These are phyloP conservation scores for Teratosphaeria gauchensis DNA, from an alignment of 2,329 filamentous ascomycete species.

Conservation along the genomic window DNA sequence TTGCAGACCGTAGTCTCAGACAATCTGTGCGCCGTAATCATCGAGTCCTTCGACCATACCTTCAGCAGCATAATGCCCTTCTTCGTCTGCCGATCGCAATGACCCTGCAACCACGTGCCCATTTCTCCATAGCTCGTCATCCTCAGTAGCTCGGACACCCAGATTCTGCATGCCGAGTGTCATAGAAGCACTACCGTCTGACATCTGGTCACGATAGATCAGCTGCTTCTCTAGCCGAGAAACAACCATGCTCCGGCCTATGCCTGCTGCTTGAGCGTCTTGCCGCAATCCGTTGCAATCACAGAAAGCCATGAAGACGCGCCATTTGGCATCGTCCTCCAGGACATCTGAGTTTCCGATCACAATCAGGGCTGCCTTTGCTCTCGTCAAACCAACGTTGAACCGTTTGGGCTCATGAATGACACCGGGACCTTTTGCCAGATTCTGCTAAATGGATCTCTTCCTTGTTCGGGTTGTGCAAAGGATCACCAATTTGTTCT, in stretches of 20 bases:
- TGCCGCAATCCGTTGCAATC: conserved; percentile 9
- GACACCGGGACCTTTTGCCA: conserved; percentile 15
- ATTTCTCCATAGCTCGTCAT: not conserved
- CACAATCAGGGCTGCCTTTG: conserved; percentile 16
- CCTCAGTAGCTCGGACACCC: not conserved
- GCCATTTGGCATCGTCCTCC: conserved; percentile 15
- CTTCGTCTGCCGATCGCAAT: not conserved
- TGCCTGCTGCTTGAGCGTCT: not conserved
- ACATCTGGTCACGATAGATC: not conserved
- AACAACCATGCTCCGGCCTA: not conserved
- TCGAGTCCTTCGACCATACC: not conserved
- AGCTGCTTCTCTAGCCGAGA: not conserved
- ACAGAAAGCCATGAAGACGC: conserved; percentile 16
- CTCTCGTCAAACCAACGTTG: conserved; percentile 20
- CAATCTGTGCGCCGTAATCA: not conserved
- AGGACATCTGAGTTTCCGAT: conserved; percentile 17
- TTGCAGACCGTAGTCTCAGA: not conserved
- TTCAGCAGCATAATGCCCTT: not conserved
- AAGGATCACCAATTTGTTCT: conserved; percentile 16
- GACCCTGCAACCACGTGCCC: not conserved
- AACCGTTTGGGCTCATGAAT: conserved; percentile 17
- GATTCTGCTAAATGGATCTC: conserved; percentile 18
- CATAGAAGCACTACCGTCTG: too few relatives aligned
- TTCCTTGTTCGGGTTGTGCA: conserved; percentile 19
- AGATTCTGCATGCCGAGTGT: not conserved